phyloP scores from a whole-genome alignment of 768 basidiomycete species.

The Boletus fagicola region DNA sequence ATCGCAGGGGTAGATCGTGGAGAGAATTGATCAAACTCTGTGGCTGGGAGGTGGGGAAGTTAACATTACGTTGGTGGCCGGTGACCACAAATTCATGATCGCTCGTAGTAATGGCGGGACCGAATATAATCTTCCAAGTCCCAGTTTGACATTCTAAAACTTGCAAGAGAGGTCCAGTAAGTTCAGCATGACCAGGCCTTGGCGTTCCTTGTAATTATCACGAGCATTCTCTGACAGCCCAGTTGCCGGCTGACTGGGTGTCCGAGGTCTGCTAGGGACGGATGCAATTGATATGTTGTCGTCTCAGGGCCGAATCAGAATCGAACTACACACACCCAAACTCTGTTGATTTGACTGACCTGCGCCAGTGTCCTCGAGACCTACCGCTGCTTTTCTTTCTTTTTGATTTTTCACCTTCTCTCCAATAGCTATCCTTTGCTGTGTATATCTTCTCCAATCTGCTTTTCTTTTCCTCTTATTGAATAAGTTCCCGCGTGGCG shows the following conservation, averaged over 20 bases:
- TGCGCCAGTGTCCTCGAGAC: constrained; percentile 5
- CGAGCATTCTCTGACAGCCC: neutral
- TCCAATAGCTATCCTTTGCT: constrained; percentile 17
- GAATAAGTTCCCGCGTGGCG: constrained; percentile 4
- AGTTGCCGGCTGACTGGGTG: neutral
- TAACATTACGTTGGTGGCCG: neutral
- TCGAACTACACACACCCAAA: constrained; percentile 11
- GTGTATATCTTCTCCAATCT: constrained; percentile 19
- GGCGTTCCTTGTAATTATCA: neutral
- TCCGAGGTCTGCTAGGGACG: constrained; percentile 15
- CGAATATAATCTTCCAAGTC: neutral
- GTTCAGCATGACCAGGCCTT: neutral
- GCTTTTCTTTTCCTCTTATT: neutral
- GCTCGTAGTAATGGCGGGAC: neutral
- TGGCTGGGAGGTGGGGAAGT: neutral
- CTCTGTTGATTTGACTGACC: constrained; percentile 13
- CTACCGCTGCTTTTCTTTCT: constrained; percentile 15
- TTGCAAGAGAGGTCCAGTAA: neutral
- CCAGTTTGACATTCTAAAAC: neutral
- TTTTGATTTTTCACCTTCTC: constrained; percentile 11
- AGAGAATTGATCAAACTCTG: too few relatives aligned
- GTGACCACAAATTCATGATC: neutral
- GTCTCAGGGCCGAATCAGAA: constrained; percentile 8
- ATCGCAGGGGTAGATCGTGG: neutral
- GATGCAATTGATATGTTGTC: constrained; percentile 5